These are phyloP conservation scores for Xylariaceae sp. DNA, from an alignment of 2,329 filamentous ascomycete species.

Conservation along the genomic window DNA sequence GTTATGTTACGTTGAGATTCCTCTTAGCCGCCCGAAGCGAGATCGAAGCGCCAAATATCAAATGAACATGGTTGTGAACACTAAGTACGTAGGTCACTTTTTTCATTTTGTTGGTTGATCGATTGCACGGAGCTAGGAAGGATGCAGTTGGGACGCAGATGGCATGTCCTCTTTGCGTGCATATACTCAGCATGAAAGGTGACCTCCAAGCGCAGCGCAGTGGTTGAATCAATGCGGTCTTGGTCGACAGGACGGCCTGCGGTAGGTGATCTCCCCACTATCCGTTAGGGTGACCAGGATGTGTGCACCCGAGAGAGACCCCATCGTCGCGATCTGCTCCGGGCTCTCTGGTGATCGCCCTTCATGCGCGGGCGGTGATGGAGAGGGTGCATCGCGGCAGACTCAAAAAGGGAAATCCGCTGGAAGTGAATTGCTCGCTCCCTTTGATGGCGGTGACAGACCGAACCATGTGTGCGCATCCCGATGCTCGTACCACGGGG, in stretches of 20 bases:
- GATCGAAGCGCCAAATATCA: constrained; percentile 15
- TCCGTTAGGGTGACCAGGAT: constrained; percentile 7
- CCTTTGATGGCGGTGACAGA: no score
- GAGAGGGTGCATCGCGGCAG: neutral
- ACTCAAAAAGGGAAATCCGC: neutral
- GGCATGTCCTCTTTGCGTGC: constrained; percentile 4
- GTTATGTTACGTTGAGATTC: constrained; percentile 8
- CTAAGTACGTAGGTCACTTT: no score
- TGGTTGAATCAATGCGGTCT: constrained; percentile 15
- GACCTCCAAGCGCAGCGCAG: constrained; percentile 12
- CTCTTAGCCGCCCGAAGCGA: constrained; percentile 20
- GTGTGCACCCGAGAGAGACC: constrained; percentile 1
- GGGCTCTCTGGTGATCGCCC: neutral
- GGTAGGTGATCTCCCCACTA: constrained; percentile 4
- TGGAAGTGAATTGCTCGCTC: no score
- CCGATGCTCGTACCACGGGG: neutral
- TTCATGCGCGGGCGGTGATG: neutral
- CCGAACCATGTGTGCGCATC: neutral
- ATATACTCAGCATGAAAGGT: no score
- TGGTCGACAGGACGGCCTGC: constrained; percentile 16
- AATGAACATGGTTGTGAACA: constrained; percentile 8
- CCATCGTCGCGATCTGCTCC: constrained; percentile 5
- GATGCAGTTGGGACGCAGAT: constrained; percentile 9
- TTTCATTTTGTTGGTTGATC: no score
- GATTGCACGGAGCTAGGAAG: constrained; percentile 9